Base-by-base conservation (phyloP, 305 asterid genomes). In the Rubia occidens region DNA sequence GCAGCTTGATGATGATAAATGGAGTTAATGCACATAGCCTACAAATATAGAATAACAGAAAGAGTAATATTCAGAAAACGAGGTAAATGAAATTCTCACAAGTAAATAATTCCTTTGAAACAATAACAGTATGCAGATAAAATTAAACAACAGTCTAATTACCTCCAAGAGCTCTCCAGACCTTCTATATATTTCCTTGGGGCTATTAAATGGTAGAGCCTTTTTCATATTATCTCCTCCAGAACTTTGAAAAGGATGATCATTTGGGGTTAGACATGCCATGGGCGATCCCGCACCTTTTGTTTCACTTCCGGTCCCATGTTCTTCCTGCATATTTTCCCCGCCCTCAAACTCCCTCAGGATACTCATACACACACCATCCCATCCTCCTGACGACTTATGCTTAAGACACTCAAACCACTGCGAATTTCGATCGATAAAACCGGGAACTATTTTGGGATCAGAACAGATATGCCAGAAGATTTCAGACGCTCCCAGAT, bases 111-210 rank as follows among this genome's bases (percentile, higher is more conserved):
- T 56, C 64, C 29, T 78, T 70, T 49, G n/a, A 62, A 56, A 11
- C 66, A 60, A 42, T 76, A 76, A 45, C 43, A 58, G 65, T 71
- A 64, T 81, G 70, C 73, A 68, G n/a, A 74, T 45, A 71, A 78
- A 72, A 71, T 37, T 37, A n/a, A 62, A 40, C n/a, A 9, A 44
- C 21, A 7, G 4, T 60, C 20, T 42, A 53, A 37, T 67, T 80
- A 87, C 99, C 96, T 95, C 98, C 73, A 95, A 78, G 71, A 91
- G 98, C 78, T 95, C 99, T 60, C 99, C 99, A 74, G 83, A 86
- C 84, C 95, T 88, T 80, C 80, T 89, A 78, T 80, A 80, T 75
- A 89, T 77, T 79, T 91, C 98, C 80, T 72, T 85, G 60, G 98
- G 91, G 78, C 73, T 85, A 74, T 79, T 81, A 72, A 91, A 95